These are phyloP conservation scores for Fragilaria crotonensis DNA, from an alignment of 108 stramenopile genomes.

Conservation along the genomic window DNA sequence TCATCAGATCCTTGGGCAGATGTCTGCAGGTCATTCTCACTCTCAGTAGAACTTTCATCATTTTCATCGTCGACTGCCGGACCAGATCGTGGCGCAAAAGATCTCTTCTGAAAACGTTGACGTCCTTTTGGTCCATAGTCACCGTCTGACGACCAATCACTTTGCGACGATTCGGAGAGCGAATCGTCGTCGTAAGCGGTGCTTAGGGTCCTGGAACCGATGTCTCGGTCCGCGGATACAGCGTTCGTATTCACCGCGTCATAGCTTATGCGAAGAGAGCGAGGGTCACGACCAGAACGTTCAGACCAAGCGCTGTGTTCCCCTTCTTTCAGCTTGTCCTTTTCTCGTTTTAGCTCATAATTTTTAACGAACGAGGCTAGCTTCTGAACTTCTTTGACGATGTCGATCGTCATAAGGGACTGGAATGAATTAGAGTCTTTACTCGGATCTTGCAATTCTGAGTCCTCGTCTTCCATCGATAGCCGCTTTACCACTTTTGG, in stretches of 20 bases:
- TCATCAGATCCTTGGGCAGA: background rate
- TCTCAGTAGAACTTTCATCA: background rate
- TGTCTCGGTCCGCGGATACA: background rate
- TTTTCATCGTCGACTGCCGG: background rate
- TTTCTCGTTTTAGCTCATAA: slow-evolving; percentile 24
- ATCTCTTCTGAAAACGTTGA: background rate
- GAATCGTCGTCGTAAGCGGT: background rate
- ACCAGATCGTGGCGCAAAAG: background rate
- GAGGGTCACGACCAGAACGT: no score
- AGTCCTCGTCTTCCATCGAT: no score
- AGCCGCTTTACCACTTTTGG: no score
- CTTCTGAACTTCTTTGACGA: slow-evolving; percentile 20
- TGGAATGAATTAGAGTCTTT: background rate
- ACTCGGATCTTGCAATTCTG: no score
- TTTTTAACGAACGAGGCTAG: slow-evolving; percentile 26
- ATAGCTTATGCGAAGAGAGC: background rate
- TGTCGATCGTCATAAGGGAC: slow-evolving; percentile 4
- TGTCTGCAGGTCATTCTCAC: background rate
- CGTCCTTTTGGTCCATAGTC: background rate
- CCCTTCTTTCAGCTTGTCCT: slow-evolving; percentile 17
- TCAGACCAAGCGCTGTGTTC: background rate
- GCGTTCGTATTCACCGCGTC: background rate
- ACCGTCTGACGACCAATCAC: background rate
- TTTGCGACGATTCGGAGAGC: background rate
- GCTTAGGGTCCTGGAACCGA: background rate